phyloP scores from a whole-genome alignment of 345 rosid species.

The Gynandropsis gynandra region DNA sequence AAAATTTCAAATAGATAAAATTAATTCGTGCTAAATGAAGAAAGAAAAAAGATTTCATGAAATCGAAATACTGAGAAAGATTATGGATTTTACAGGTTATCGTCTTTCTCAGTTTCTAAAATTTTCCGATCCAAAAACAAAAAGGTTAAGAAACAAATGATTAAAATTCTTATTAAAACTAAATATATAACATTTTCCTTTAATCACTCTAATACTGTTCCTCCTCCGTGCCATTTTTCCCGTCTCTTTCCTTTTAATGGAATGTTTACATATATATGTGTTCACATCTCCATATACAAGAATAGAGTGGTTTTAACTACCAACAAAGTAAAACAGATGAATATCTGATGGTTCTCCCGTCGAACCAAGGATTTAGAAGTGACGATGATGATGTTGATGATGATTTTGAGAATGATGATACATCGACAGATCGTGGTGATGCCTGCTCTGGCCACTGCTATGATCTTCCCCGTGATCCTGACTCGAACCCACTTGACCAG shows the following conservation, averaged over 20 bases:
- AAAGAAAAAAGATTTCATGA: too few species aligned
- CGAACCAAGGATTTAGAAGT: slow-evolving; percentile 37
- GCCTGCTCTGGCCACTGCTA: slow-evolving; percentile 48
- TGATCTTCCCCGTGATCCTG: slow-evolving; percentile 56
- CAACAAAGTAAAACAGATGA: slow-evolving; percentile 15
- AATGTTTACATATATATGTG: too few species aligned
- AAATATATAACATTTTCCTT: too few species aligned
- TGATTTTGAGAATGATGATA: slow-evolving; percentile 44
- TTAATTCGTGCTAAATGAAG: too few species aligned
- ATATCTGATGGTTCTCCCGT: slow-evolving; percentile 14
- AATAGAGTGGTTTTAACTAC: slow-evolving; percentile 9
- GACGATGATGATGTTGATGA: slow-evolving; percentile 55
- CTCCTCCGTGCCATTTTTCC: background rate
- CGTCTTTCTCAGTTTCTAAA: too few species aligned
- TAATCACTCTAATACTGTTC: too few species aligned
- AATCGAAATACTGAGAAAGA: too few species aligned
- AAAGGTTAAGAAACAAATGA: too few species aligned
- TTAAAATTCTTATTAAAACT: too few species aligned
- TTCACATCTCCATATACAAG: slow-evolving; percentile 16
- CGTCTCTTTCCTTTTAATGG: slow-evolving; percentile 1
- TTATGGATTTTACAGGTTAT: too few species aligned
- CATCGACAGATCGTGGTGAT: slow-evolving; percentile 44
- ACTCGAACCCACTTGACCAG: slow-evolving; percentile 51
- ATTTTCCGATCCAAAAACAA: too few species aligned
- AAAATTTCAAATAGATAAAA: too few species aligned